Percentiles rank a stretch among this genome's conserved stretches.
These are phyloP conservation scores for Moesziomyces parantarcticus DNA, from an alignment of 1,284 basidiomycete genomes.

Conservation along the genomic window DNA sequence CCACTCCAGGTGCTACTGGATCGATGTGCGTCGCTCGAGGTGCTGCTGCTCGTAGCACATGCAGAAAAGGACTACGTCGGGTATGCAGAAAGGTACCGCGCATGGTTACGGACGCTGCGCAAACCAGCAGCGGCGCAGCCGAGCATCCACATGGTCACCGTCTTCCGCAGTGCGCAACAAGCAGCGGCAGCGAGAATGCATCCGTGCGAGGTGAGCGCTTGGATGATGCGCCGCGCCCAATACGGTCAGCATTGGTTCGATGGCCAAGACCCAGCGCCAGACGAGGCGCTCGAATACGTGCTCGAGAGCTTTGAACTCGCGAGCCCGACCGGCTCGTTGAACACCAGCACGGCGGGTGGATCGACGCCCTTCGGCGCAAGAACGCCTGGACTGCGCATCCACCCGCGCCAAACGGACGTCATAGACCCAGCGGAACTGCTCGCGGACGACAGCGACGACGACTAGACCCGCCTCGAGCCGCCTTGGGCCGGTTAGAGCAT, in stretches of 20 bases:
- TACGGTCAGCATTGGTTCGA: constrained; percentile 21
- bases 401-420: constrained; percentile 1
- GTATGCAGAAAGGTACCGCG: constrained; percentile 6
- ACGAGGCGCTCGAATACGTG: constrained; percentile 5
- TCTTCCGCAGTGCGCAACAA: constrained; percentile 1
- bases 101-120: constrained; percentile 13
- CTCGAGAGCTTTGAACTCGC: constrained; percentile 15
- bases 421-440: constrained; percentile 32
- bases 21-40: constrained; percentile 5
- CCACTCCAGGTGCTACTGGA: constrained; percentile 32
- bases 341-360: constrained; percentile 6
- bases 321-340: neutral
- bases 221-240: constrained; percentile 41
- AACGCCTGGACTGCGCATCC: neutral
- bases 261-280: neutral
- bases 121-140: neutral
- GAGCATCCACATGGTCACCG: constrained; percentile 15
- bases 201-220: constrained; percentile 36
- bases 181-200: constrained; percentile 14
- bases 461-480: neutral
- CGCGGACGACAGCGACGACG: constrained; percentile 10
- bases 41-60: constrained; percentile 34
- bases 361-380: neutral
- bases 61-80: constrained; percentile 34
- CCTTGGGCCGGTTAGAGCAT: no score